Evolutionary conservation across 768 basidiomycete species (phyloP).

Genomic region (Leucocoprinus leucothites): DNA sequence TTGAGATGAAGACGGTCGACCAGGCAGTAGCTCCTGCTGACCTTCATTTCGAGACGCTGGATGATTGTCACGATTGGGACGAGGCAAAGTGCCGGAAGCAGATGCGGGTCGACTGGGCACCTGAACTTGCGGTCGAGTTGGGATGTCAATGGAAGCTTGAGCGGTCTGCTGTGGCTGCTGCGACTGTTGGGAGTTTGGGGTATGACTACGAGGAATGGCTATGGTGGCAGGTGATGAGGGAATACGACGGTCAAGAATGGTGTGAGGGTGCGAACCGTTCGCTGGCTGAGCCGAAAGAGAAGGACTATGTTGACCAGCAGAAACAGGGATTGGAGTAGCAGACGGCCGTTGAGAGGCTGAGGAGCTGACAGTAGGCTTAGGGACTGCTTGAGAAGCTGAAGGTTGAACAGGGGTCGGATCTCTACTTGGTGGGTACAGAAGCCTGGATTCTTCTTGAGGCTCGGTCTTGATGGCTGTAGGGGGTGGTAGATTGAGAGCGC

Average conservation of each 20-base stretch:
- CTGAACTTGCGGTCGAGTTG: background rate
- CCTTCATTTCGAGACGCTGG: background rate
- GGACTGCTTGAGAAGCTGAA: background rate
- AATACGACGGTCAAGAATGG: background rate
- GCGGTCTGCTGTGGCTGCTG: background rate
- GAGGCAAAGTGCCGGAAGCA: background rate
- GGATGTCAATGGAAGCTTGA: no score
- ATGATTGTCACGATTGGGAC: background rate
- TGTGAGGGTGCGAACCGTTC: background rate
- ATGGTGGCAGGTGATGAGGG: constrained; percentile 1
- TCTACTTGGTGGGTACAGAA: background rate
- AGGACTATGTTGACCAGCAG: background rate
- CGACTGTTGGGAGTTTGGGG: background rate
- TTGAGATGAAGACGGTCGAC: background rate
- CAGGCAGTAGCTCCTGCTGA: background rate
- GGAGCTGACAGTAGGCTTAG: background rate
- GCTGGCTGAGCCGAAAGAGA: background rate
- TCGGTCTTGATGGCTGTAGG: background rate
- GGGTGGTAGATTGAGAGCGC: constrained; percentile 1
- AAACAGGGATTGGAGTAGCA: background rate
- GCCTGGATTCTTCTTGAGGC: constrained; percentile 1
- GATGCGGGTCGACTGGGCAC: background rate
- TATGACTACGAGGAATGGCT: background rate
- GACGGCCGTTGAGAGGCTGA: background rate
- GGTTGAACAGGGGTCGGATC: background rate